Percentiles rank a stretch among this genome's conserved stretches.
phyloP scores from a whole-genome alignment of 768 basidiomycete genomes.

The Lactifluus rugatus region DNA sequence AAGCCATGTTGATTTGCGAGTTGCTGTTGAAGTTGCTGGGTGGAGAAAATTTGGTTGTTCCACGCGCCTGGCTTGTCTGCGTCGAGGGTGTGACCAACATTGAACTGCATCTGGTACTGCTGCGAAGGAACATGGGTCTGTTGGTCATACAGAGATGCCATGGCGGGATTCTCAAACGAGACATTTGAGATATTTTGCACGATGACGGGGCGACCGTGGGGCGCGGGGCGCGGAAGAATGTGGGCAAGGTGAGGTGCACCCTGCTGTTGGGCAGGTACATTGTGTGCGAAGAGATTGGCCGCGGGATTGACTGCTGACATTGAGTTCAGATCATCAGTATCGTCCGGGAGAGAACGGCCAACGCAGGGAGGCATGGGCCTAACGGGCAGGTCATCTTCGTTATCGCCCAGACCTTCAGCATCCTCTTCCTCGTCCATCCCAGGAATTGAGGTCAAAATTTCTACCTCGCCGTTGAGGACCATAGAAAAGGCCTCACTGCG shows the following conservation, averaged over 20 bases:
- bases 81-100: constrained; percentile 17
- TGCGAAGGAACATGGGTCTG: constrained; percentile 24
- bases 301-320: constrained; percentile 28
- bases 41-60: constrained; percentile 19
- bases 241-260: constrained; percentile 15
- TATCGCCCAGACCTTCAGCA: constrained; percentile 37
- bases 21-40: constrained; percentile 18
- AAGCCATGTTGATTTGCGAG: constrained; percentile 7
- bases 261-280: constrained; percentile 18
- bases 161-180: constrained; percentile 45
- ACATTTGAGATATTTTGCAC: constrained; percentile 35
- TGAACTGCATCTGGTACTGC: constrained; percentile 24
- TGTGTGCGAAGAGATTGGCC: constrained; percentile 31
- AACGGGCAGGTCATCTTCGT: constrained; percentile 26
- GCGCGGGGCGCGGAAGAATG: constrained; percentile 24
- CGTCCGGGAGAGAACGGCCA: constrained; percentile 20
- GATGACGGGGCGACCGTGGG: constrained; percentile 35
- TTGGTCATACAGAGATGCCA: constrained; percentile 37
- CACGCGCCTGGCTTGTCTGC: constrained; percentile 26
- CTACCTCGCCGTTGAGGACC: constrained; percentile 62
- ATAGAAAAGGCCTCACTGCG: constrained; percentile 64
- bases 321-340: constrained; percentile 21
- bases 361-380: constrained; percentile 20
- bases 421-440: constrained; percentile 50
- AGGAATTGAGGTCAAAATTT: constrained; percentile 41